Conservation (phyloP, 1,284 basidiomycete genomes). For the Boletellus dicymbophilus region DNA sequence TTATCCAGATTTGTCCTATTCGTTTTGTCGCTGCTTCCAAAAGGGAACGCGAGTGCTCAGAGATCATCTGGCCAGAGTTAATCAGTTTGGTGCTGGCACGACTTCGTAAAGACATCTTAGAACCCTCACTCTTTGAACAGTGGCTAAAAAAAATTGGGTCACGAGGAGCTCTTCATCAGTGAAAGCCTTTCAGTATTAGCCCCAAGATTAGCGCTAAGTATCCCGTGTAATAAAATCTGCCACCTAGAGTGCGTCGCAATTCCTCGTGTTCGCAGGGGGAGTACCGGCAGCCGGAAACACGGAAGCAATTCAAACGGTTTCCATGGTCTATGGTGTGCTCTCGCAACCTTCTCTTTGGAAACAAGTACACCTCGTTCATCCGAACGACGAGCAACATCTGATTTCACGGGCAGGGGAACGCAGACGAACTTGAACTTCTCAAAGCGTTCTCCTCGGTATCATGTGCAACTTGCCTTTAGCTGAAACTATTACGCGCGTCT, state of each 20-base stretch:
- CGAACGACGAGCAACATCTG: conserved; percentile 46
- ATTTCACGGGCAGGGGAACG: conserved; percentile 54
- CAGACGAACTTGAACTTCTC: conserved; percentile 81
- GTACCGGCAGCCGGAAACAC: conserved; percentile 73
- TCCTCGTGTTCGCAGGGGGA: too few relatives aligned
- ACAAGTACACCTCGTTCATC: conserved; percentile 67
- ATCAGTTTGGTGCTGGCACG: too few relatives aligned
- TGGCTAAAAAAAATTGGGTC: too few relatives aligned
- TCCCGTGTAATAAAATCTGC: conserved; percentile 75
- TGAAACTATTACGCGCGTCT: conserved; percentile 76
- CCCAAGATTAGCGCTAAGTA: too few relatives aligned
- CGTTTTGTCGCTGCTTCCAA: too few relatives aligned
- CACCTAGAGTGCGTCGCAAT: conserved; percentile 78
- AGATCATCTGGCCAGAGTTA: too few relatives aligned
- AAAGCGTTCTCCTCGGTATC: conserved; percentile 70
- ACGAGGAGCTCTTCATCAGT: too few relatives aligned
- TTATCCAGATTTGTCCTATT: too few relatives aligned
- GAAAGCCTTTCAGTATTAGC: too few relatives aligned
- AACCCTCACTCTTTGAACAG: too few relatives aligned
- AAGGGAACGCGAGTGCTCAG: too few relatives aligned
- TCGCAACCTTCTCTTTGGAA: conserved; percentile 71
- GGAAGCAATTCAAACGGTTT: conserved; percentile 82
- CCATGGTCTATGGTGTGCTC: conserved; percentile 80
- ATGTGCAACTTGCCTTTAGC: conserved; percentile 83
- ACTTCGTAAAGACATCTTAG: too few relatives aligned